Percentiles rank a stretch among this genome's conserved stretches.
phyloP scores from a whole-genome alignment of 352 stramenopile species.

The Pythium guiyangense region DNA sequence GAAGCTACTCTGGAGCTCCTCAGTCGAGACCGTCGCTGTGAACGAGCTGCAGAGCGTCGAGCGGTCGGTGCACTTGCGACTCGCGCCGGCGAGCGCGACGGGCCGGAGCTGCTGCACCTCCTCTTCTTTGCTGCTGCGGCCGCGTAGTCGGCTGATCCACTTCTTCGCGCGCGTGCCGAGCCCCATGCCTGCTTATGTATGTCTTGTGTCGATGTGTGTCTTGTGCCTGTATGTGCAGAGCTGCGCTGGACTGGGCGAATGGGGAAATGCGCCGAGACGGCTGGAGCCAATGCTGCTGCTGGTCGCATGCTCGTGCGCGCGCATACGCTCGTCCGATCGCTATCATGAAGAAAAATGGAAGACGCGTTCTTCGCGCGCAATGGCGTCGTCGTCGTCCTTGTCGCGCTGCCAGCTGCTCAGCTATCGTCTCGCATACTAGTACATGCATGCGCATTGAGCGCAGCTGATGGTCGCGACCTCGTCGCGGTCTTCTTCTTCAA shows the following conservation, averaged over 20 bases:
- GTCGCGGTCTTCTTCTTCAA: background rate
- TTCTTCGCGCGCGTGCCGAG: constrained; percentile 37
- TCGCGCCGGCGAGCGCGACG: constrained; percentile 65
- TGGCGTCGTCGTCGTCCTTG: too few relatives aligned
- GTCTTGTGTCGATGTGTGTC: too few relatives aligned
- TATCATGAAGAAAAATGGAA: background rate
- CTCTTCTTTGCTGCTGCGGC: constrained; percentile 44
- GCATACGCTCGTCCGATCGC: too few relatives aligned
- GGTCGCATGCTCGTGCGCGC: constrained; percentile 1
- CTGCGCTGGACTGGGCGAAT: constrained; percentile 4
- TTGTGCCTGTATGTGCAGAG: background rate
- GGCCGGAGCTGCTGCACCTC: constrained; percentile 53
- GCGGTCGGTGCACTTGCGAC: constrained; percentile 35
- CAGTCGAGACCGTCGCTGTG: constrained; percentile 32
- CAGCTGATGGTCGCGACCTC: background rate
- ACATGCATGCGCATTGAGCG: background rate
- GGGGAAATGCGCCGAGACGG: background rate
- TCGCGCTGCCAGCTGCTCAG: background rate
- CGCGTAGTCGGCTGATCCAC: constrained; percentile 42
- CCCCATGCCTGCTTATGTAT: constrained; percentile 24
- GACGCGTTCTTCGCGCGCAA: too few relatives aligned
- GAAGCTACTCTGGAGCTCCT: constrained; percentile 25
- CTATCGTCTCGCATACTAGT: background rate
- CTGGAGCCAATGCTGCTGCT: background rate
- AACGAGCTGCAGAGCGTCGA: constrained; percentile 68